Conservation (phyloP, 2,329 filamentous ascomycete genomes). For the Gliomastix tumulicola region DNA sequence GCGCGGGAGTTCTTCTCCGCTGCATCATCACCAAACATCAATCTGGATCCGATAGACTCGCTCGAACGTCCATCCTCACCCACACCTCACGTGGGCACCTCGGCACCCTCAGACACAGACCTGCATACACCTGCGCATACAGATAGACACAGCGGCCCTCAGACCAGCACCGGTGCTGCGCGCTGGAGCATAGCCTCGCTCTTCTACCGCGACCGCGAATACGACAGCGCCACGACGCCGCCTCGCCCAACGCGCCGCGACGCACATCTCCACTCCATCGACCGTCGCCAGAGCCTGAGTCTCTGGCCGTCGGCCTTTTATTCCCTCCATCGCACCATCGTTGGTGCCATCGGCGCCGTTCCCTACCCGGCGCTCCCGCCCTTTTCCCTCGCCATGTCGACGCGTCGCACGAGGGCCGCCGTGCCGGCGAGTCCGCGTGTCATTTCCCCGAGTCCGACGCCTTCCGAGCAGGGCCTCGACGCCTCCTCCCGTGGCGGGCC, state of each 20-base stretch:
- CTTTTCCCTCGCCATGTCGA: constrained; percentile 48
- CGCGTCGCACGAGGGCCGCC: constrained; percentile 36
- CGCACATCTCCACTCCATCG: constrained; percentile 34
- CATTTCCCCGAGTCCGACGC: constrained; percentile 78
- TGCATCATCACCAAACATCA: constrained; percentile 40
- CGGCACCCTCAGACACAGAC: too few relatives aligned
- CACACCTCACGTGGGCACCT: too few relatives aligned
- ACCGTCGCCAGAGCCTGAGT: constrained; percentile 7
- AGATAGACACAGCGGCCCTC: too few relatives aligned
- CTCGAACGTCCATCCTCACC: constrained; percentile 11
- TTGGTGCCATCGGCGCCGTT: constrained; percentile 53
- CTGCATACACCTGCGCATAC: too few relatives aligned
- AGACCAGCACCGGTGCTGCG: too few relatives aligned
- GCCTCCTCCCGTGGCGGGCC: constrained; percentile 54
- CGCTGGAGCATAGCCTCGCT: background rate
- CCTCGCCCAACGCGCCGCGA: constrained; percentile 41
- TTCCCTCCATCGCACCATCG: constrained; percentile 40
- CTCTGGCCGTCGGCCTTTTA: constrained; percentile 41
- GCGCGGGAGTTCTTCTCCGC: constrained; percentile 49
- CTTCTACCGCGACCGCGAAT: background rate
- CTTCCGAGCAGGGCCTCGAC: constrained; percentile 24
- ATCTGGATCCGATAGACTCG: constrained; percentile 48
- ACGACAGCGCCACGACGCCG: constrained; percentile 6
- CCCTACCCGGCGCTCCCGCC: constrained; percentile 50
- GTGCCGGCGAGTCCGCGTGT: constrained; percentile 78